A percentile compares a stretch with the other conserved stretches of the same genome.
Evolutionary conservation across 306 rosid species (phyloP).

Genomic region (Clitoria ternatea): DNA sequence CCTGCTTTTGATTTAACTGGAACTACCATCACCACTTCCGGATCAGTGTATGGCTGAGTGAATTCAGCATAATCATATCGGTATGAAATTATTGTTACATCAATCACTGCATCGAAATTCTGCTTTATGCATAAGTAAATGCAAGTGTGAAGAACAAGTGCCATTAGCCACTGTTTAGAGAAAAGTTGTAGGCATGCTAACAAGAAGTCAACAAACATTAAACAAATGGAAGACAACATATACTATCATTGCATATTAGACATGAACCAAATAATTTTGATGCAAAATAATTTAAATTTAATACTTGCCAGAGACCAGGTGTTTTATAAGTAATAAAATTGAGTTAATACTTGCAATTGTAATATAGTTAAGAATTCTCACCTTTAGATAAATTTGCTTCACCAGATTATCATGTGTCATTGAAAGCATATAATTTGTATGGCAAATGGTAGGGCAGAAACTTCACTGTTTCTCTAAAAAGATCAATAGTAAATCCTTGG

Average conservation of each 20-base stretch:
- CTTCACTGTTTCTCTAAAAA: constrained; percentile 23
- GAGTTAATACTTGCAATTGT: background rate
- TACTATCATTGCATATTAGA: background rate
- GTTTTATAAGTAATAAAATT: background rate
- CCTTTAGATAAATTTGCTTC: constrained; percentile 28
- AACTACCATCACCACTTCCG: constrained; percentile 50
- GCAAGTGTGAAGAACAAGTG: background rate
- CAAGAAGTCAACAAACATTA: too few species aligned
- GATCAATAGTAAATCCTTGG: constrained; percentile 36
- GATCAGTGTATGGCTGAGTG: constrained; percentile 42
- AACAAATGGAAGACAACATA: background rate
- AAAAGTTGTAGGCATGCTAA: too few species aligned
- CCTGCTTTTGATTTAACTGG: constrained; percentile 21
- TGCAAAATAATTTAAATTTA: background rate
- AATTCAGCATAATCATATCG: constrained; percentile 38
- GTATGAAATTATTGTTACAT: constrained; percentile 31
- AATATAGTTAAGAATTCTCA: background rate
- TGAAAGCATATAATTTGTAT: constrained; percentile 21
- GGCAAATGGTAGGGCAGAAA: constrained; percentile 30
- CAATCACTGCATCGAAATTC: constrained; percentile 46
- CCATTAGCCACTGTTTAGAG: background rate
- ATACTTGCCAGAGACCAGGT: background rate
- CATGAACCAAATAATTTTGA: background rate
- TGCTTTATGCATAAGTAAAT: background rate
- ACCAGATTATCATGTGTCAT: constrained; percentile 44